Evolutionary conservation across 78 protist genomes (phyloP).

Genomic region (Creolimax fragrantissima): DNA sequence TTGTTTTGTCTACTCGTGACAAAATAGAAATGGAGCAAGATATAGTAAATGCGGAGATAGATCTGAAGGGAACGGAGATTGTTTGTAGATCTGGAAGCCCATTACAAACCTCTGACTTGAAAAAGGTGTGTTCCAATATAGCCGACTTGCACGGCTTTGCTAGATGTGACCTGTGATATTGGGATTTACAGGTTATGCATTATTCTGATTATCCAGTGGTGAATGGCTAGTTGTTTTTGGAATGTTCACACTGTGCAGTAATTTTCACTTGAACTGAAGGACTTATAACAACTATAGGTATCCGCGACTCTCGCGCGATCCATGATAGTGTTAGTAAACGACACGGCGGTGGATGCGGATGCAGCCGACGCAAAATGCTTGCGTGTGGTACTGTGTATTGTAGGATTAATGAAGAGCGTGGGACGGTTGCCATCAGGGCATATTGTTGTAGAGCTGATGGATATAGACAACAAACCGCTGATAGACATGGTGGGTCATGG

Average conservation of each 20-base stretch:
- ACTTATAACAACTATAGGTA: neutral
- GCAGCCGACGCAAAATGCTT: neutral
- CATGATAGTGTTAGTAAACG: neutral
- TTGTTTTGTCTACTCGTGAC: slow-evolving; percentile 8
- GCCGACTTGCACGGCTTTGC: too few relatives aligned
- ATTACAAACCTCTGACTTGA: neutral
- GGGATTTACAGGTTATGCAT: too few relatives aligned
- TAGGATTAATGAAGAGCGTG: neutral
- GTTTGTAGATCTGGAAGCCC: neutral
- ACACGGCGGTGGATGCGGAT: neutral
- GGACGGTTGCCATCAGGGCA: neutral
- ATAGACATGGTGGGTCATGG: neutral
- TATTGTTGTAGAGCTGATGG: neutral
- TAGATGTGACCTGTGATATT: too few relatives aligned
- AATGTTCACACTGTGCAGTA: too few relatives aligned
- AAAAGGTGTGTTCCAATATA: neutral
- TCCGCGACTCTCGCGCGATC: neutral
- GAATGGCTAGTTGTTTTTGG: too few relatives aligned
- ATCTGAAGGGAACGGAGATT: neutral
- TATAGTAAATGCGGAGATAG: neutral
- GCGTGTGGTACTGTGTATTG: neutral
- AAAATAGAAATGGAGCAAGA: slow-evolving; percentile 28
- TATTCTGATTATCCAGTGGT: too few relatives aligned
- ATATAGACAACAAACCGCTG: neutral
- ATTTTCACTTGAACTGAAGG: too few relatives aligned